Base-by-base conservation (phyloP, 192 early-diverging fungal genomes). In the Mortierella claussenii region DNA sequence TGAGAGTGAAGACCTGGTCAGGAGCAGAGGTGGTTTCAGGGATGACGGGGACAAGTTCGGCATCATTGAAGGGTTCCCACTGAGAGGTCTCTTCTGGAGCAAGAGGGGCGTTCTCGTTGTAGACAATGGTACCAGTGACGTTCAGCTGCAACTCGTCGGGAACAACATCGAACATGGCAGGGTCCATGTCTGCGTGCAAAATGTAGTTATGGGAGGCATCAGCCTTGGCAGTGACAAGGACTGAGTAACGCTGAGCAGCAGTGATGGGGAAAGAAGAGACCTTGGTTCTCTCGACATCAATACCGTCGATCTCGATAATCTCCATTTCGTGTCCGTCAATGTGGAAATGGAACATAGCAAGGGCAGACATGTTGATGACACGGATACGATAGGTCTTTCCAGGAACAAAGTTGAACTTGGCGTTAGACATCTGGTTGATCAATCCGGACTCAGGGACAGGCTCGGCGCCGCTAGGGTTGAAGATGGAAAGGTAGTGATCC, bases 381-480 rank as follows among this genome's bases (percentile, higher is more conserved):
- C 95, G 90, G 60, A 97, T 62, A 58, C 93, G 88, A 79, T 95
- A 95, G 10, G 87, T 93, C 81, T 93, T 95, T 55, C 90, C 91
- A 1, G 93, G 84, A 33, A 65, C 67, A 73, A 97, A 91, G 37
- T 60, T 64, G 57, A 92, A 79, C 27, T 60, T 80, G n/a, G 79
- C 67, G 34, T 85, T 68, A 24, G 67, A 64, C 26, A 78, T 65
- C n/a, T 88, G 81, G 61, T 89, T 89, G 17, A 94, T 86, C 43
- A 94, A 68, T 20, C 85, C 92, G 24, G 82, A 79, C 46, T 90
- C 87, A 55, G 90, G 86, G 13, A 89, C 87, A 20, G 89, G 88
- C 56, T 89, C 89, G 13, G 87, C 87, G 32, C 89, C 88, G 31
- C 79, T 82, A 13, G 85, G 87, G 78, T 91, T 90, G 60, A 82